Base-by-base conservation (phyloP, 1,284 basidiomycete genomes). In the Sanguinoderma infundibulare region DNA sequence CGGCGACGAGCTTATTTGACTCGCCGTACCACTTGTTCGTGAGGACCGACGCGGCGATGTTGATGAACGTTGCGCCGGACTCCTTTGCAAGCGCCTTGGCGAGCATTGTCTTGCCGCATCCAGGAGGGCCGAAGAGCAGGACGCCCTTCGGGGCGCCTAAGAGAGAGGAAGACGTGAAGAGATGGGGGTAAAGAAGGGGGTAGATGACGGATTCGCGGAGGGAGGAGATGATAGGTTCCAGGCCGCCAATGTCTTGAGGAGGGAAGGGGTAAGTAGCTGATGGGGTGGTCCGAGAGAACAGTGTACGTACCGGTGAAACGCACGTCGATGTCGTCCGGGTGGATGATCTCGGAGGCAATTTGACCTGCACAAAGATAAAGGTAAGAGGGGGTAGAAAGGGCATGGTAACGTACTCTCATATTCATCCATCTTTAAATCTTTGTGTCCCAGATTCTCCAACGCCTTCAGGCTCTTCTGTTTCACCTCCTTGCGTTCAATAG, bases 11-110 rank as follows among this genome's bases (percentile, higher is more conserved):
- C 78, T 98, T 99, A 78, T 99, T 99, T 12, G 92, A 95, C 77
- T 99, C 97, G 57, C 97, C 98, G 69, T 96, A 98, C 97, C 96
- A 98, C 78, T 97, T 96, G 79, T 92, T 94, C 38, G 93, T 89
- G 12, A 94, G 82, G 3, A 87, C 87, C 0, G 88, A 87, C 5
- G 90, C 90, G 3, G 92, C 87, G 63, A 96, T 89, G 77, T 96
- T 95, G 81, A 97, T 95, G 74, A 99, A 99, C 0, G 96, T 98
- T 22, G 98, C 98, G 26, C 95, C 94, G 15, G 92, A 95, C 80
- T 99, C 97, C 74, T 98, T 95, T 5, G 96, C 96, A 7, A 98
- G 84, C 5, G 96, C 96, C 72, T 96, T 95, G 2, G 96, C 96
- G 32, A 97, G 84, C 93, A 97, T 95, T 1, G 95, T 96, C 79